A percentile compares a stretch with the other conserved stretches of the same genome.
phyloP scores from a whole-genome alignment of 2,329 filamentous ascomycete species.

The Fonsecaea erecta region DNA sequence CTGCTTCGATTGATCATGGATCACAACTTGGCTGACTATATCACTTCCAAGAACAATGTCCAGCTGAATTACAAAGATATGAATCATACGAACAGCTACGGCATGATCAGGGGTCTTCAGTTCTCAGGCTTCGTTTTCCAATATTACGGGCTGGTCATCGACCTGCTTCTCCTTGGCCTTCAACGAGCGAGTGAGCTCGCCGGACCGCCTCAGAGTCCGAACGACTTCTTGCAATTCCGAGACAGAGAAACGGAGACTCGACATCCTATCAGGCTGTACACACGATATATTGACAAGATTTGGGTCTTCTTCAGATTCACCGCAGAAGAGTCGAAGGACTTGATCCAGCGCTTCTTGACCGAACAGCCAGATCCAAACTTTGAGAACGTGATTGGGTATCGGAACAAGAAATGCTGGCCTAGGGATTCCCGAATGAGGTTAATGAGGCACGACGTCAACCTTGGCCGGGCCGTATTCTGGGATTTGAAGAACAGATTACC shows the following conservation, averaged over 20 bases:
- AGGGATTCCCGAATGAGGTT: slow-evolving; percentile 95
- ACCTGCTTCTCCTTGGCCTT: slow-evolving; percentile 86
- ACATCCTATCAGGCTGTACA: slow-evolving; percentile 97
- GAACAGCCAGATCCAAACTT: slow-evolving; percentile 99
- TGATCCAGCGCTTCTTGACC: slow-evolving; percentile 96
- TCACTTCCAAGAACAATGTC: slow-evolving; percentile 99
- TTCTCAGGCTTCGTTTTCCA: slow-evolving; percentile 99
- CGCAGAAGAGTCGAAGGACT: slow-evolving; percentile 89
- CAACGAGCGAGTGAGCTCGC: slow-evolving; percentile 98
- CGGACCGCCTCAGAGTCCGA: slow-evolving; percentile 88
- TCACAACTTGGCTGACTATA: slow-evolving; percentile 98
- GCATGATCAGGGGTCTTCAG: slow-evolving; percentile 95
- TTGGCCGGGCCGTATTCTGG: slow-evolving; percentile 98
- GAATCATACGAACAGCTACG: slow-evolving; percentile 99
- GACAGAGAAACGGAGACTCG: slow-evolving; percentile 89
- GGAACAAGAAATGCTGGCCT: slow-evolving; percentile 99
- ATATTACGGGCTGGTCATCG: slow-evolving; percentile 94
- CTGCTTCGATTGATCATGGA: slow-evolving; percentile 96
- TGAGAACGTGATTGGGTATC: slow-evolving; percentile 98
- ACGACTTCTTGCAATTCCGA: slow-evolving; percentile 96
- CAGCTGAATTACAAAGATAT: slow-evolving; percentile 99
- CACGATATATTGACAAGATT: slow-evolving; percentile 95
- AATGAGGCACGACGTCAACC: slow-evolving; percentile 98
- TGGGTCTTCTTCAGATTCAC: slow-evolving; percentile 97
- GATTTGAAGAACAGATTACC: slow-evolving; percentile 96